phyloP scores from a whole-genome alignment of 2,329 filamentous ascomycete genomes.

The Fusarium decemcellulare region DNA sequence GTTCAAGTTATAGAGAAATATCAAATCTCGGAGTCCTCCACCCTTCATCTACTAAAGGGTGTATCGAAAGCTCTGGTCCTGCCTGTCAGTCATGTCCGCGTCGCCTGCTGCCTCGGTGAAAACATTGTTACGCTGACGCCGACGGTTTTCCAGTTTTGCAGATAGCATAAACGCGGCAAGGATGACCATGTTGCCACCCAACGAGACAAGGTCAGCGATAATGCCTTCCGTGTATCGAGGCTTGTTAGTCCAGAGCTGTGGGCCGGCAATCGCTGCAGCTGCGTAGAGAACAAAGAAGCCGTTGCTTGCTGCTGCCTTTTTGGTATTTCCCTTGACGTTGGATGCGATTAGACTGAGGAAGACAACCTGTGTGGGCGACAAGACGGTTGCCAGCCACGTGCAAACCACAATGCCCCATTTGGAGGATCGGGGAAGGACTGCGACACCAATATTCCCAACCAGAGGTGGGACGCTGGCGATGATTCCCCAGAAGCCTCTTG shows the following conservation, averaged over 20 bases:
- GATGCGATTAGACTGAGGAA: slow-evolving; percentile 15
- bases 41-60: neutral
- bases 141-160: neutral
- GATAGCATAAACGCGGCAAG: neutral
- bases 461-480: slow-evolving; percentile 3
- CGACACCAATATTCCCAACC: slow-evolving; percentile 6
- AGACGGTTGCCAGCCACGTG: slow-evolving; percentile 8
- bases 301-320: slow-evolving; percentile 14
- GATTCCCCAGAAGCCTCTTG: slow-evolving; percentile 1
- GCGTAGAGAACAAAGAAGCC: slow-evolving; percentile 14
- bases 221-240: slow-evolving; percentile 17
- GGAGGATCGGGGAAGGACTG: neutral
- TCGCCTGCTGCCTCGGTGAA: neutral
- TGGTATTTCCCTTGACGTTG: slow-evolving; percentile 24
- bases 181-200: neutral
- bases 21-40: no score
- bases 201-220: slow-evolving; percentile 11
- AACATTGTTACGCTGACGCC: neutral
- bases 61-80: slow-evolving; percentile 7
- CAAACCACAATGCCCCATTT: slow-evolving; percentile 11
- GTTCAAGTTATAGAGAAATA: no score
- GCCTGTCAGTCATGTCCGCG: slow-evolving; percentile 9
- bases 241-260: slow-evolving; percentile 12
- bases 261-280: neutral
- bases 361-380: neutral